Evolutionary conservation across 495 filamentous ascomycete genomes (phyloP), one percentile per base, ranked within the genome.

Genomic region (Aspergillus funiculosus): DNA sequence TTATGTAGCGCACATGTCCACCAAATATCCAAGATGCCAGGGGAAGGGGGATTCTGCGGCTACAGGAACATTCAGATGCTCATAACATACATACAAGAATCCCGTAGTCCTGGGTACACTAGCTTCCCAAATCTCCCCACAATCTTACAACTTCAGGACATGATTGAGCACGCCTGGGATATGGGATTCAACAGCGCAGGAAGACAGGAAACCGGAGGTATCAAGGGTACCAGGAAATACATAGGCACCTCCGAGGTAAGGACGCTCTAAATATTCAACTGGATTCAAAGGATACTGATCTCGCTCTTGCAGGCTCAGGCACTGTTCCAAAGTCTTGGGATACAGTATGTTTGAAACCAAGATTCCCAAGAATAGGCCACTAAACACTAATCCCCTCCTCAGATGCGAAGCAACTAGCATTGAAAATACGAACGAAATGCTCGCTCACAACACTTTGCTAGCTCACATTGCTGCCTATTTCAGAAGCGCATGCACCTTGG

Each of bases 11-110:
- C 86, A 5, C 72, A 69, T 20, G 83, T 87, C 1, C 77, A 79
- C 27, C 90, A 96, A 58, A 76, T 98, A 13, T 83, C 82, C 36
- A 95, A 95, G 54, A 71, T 95, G 27, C 73, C 73, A 7, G 76
- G 71, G 26, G 89, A 95, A 64, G 85, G 90, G 25, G 87, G 88
- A 1, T 98, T 97, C 66, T 98, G 92, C 64, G 92, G 92, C n/a
- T 98, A 96, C 57, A 76, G 92, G 7, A 98, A 95, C 61, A 95
- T 96, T 29, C 92, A 98, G 56, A 94, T 95, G 88, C 58, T 95
- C 46, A 68, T 83, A 13, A 90, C 89, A 2, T 91, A 86, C 59
- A 77, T 97, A 25, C 74, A 78, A 37, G 73, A 74, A 22, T 63
- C 79, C 6, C 58, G 69, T 29, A 67, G 68, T 18, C 65, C 71